These are phyloP conservation scores for Teratosphaeria zuluensis DNA, from an alignment of 2,329 filamentous ascomycete species.

Conservation along the genomic window DNA sequence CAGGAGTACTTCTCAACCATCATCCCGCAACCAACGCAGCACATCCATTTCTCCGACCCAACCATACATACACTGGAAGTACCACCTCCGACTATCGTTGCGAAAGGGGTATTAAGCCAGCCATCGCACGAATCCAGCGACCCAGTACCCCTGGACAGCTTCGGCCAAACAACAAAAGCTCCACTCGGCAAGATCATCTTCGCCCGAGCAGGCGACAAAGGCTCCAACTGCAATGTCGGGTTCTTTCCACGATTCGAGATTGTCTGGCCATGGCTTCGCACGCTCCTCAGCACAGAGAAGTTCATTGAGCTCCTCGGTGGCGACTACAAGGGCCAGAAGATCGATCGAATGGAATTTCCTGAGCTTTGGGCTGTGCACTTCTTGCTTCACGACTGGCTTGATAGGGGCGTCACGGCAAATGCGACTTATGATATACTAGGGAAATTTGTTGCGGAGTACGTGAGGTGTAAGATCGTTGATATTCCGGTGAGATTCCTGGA, in stretches of 20 bases:
- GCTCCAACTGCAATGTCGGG: conserved; percentile 24
- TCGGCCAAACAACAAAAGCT: conserved; percentile 26
- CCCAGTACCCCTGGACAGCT: conserved; percentile 18
- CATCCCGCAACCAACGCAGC: not conserved
- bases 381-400: conserved; percentile 24
- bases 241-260: conserved; percentile 31
- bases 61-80: not conserved
- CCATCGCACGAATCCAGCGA: conserved; percentile 10
- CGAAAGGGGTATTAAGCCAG: conserved; percentile 23
- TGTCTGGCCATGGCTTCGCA: conserved; percentile 23
- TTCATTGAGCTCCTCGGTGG: conserved; percentile 21
- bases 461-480: conserved; percentile 6
- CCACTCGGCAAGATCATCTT: conserved; percentile 29
- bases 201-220: conserved; percentile 25
- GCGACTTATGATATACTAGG: conserved; percentile 24
- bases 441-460: conserved; percentile 24
- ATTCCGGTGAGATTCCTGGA: conserved; percentile 1
- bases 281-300: conserved; percentile 15
- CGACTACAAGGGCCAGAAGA: conserved; percentile 22
- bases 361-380: conserved; percentile 24
- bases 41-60: not conserved
- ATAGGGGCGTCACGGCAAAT: conserved; percentile 21
- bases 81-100: not conserved
- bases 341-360: conserved; percentile 27
- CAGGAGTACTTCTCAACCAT: not conserved